These are phyloP conservation scores for Cladobotryum protrusum DNA, from an alignment of 2,329 filamentous ascomycete species.

Conservation along the genomic window DNA sequence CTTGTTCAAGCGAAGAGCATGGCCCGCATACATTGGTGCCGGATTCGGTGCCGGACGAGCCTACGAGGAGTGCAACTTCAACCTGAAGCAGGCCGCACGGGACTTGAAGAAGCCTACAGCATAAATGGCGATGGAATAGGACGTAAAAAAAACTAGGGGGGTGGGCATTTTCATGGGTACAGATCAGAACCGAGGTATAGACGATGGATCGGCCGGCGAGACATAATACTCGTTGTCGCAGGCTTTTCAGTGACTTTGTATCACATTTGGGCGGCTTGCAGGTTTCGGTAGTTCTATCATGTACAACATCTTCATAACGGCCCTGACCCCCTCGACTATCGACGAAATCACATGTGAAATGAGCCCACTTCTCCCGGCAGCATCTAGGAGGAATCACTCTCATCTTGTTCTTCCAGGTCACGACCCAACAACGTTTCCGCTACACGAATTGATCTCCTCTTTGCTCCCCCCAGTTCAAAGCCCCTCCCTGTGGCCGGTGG, in stretches of 20 bases:
- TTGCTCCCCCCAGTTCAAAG: conserved; percentile 12
- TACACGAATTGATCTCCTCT: conserved; percentile 14
- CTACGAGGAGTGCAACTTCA: conserved; percentile 96
- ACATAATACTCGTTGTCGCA: conserved; percentile 13
- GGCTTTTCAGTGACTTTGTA: conserved; percentile 3
- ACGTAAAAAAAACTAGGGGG: background rate
- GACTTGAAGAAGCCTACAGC: conserved; percentile 49
- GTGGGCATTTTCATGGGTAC: no score
- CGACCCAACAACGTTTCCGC: conserved; percentile 4
- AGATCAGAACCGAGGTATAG: conserved; percentile 8
- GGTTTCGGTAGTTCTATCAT: conserved; percentile 27
- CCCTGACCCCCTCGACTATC: conserved; percentile 4
- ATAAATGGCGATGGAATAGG: conserved; percentile 20
- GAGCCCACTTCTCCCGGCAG: background rate
- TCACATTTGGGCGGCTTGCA: conserved; percentile 11
- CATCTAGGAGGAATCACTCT: background rate
- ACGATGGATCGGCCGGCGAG: conserved; percentile 12
- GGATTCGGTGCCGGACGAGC: conserved; percentile 95
- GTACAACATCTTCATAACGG: conserved; percentile 25
- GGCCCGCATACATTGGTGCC: conserved; percentile 90
- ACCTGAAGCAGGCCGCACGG: conserved; percentile 55
- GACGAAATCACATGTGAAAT: conserved; percentile 9
- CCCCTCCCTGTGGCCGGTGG: conserved; percentile 16
- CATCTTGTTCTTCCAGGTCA: conserved; percentile 15
- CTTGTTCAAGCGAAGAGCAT: conserved; percentile 94